phyloP scores from a whole-genome alignment of 2,329 filamentous ascomycete species.

The Aspergillaceae sp. region DNA sequence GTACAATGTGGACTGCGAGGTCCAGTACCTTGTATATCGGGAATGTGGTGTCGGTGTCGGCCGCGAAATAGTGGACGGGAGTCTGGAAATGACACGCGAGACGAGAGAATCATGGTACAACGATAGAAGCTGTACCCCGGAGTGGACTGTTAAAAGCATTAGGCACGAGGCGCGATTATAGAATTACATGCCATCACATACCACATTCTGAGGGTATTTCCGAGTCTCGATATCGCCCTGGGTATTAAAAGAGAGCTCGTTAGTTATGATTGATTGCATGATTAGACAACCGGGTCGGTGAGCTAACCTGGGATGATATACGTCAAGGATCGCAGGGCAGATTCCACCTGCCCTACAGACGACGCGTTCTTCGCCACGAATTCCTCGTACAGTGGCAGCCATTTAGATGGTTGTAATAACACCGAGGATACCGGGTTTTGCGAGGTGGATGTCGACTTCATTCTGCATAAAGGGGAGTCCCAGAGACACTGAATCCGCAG shows the following conservation, averaged over 20 bases:
- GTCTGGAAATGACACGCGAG: slow-evolving; percentile 51
- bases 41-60: slow-evolving; percentile 50
- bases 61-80: slow-evolving; percentile 44
- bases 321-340: slow-evolving; percentile 79
- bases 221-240: slow-evolving; percentile 55
- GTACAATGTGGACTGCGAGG: slow-evolving; percentile 59
- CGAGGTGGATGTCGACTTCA: slow-evolving; percentile 9
- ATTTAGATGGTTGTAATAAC: slow-evolving; percentile 31
- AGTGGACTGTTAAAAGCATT: slow-evolving; percentile 54
- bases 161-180: slow-evolving; percentile 10
- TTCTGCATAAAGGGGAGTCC: background rate
- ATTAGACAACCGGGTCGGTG: background rate
- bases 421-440: slow-evolving; percentile 20
- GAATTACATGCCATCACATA: slow-evolving; percentile 25
- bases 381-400: slow-evolving; percentile 43
- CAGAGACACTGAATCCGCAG: background rate
- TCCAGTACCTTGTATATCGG: slow-evolving; percentile 58
- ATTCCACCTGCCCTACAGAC: slow-evolving; percentile 92
- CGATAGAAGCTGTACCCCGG: slow-evolving; percentile 78
- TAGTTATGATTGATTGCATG: background rate
- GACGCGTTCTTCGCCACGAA: slow-evolving; percentile 94
- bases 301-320: slow-evolving; percentile 76
- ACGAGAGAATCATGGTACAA: slow-evolving; percentile 89
- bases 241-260: background rate
- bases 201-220: slow-evolving; percentile 88